Conservation (phyloP, 495 filamentous ascomycete species). For the Podospora bellae-mahoneyi region DNA sequence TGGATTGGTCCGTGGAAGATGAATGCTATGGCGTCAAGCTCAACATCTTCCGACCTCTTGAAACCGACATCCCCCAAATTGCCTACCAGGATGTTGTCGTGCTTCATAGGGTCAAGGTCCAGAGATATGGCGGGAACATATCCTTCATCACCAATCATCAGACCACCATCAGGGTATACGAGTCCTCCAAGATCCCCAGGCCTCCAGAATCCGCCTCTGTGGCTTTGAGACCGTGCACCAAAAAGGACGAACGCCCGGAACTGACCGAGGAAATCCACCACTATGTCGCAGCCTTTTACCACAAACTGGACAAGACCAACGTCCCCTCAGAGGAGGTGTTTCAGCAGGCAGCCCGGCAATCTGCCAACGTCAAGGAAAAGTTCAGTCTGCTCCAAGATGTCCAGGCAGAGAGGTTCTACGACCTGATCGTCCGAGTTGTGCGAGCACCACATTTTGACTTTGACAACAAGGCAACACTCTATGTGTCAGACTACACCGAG, state of each 20-base stretch:
- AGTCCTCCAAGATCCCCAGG: conserved; percentile 38
- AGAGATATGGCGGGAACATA: conserved; percentile 16
- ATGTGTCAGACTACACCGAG: conserved; percentile 83
- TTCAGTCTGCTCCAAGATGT: conserved; percentile 66
- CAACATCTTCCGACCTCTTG: conserved; percentile 41
- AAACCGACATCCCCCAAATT: conserved; percentile 40
- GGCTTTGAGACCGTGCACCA: conserved; percentile 25
- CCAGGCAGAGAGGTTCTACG: conserved; percentile 53
- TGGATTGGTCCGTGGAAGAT: conserved; percentile 39
- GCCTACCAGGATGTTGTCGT: conserved; percentile 42
- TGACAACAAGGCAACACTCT: conserved; percentile 56
- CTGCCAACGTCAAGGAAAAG: conserved; percentile 49
- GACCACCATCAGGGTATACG: conserved; percentile 40
- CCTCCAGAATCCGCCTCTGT: conserved; percentile 34
- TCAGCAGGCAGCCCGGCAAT: conserved; percentile 37
- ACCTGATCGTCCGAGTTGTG: conserved; percentile 74
- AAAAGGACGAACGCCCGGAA: conserved; percentile 9
- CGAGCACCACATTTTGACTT: conserved; percentile 53
- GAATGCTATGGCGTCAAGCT: conserved; percentile 31
- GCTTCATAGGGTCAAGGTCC: conserved; percentile 39
- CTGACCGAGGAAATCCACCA: conserved; percentile 29
- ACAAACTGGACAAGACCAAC: conserved; percentile 38
- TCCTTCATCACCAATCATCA: conserved; percentile 40
- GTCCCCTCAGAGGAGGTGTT: conserved; percentile 49
- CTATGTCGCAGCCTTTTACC: conserved; percentile 44